phyloP scores from a whole-genome alignment of 1,139 yeast genomes.

The Suhomyces guaymorum region DNA sequence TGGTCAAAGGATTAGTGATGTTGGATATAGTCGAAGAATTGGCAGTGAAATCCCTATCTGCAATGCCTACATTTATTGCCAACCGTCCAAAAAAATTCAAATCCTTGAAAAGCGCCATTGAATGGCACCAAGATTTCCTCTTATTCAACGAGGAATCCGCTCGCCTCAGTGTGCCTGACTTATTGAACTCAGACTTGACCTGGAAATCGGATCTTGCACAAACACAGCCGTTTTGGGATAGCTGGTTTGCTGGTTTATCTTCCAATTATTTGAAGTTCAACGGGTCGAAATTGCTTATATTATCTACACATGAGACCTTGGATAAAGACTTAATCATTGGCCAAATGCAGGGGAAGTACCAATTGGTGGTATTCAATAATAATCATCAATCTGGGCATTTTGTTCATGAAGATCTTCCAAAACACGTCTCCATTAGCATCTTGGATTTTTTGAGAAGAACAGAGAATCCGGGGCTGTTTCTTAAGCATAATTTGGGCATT shows the following conservation, averaged over 20 bases:
- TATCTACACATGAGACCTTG: conserved; percentile 89
- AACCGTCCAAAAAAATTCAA: conserved; percentile 62
- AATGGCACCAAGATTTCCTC: conserved; percentile 72
- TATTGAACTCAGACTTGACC: conserved; percentile 35
- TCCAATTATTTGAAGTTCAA: conserved; percentile 51
- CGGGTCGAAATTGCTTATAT: conserved; percentile 68
- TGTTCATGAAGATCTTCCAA: conserved; percentile 86
- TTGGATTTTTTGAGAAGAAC: conserved; percentile 51
- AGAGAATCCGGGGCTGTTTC: conserved; percentile 37
- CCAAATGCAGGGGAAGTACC: conserved; percentile 97
- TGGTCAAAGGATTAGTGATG: conserved; percentile 66
- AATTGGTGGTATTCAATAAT: conserved; percentile 72
- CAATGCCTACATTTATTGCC: conserved; percentile 65
- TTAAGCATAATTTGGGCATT: conserved; percentile 42
- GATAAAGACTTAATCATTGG: conserved; percentile 87
- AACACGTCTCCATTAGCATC: conserved; percentile 59
- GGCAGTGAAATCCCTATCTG: conserved; percentile 66
- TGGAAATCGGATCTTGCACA: conserved; percentile 67
- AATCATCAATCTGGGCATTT: conserved; percentile 77
- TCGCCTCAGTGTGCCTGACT: conserved; percentile 70
- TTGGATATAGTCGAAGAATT: conserved; percentile 94
- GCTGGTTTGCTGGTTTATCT: conserved; percentile 82
- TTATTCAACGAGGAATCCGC: conserved; percentile 66
- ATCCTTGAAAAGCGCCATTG: conserved; percentile 60
- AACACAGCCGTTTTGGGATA: conserved; percentile 71